Evolutionary conservation across 1,284 basidiomycete species (phyloP).

Genomic region (Trichosporon ovoides): DNA sequence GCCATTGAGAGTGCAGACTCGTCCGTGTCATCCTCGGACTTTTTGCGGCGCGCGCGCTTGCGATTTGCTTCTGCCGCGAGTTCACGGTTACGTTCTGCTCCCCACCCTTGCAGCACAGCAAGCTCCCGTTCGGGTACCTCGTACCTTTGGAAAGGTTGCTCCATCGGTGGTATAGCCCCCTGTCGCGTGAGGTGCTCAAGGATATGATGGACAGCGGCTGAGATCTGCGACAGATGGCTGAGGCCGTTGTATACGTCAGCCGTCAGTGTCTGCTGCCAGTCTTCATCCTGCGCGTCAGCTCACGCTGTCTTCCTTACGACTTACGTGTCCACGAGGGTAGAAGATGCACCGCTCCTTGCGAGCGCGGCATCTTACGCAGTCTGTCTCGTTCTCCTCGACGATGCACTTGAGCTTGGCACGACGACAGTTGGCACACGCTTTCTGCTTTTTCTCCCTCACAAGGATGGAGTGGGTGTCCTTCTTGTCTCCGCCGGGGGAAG

Average conservation of each 20-base stretch:
- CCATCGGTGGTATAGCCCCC: constrained; percentile 30
- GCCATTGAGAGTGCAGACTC: constrained; percentile 1
- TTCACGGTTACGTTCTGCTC: constrained; percentile 24
- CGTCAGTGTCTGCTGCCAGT: constrained; percentile 40
- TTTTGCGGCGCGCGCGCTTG: constrained; percentile 8
- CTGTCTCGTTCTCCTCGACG: constrained; percentile 30
- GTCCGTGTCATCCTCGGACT: constrained; percentile 17
- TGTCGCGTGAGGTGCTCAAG: constrained; percentile 29
- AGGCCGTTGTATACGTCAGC: constrained; percentile 33
- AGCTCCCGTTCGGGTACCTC: constrained; percentile 34
- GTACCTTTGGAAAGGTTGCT: constrained; percentile 22
- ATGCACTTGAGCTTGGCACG: constrained; percentile 45
- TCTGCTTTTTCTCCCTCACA: constrained; percentile 27
- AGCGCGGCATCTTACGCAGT: constrained; percentile 37
- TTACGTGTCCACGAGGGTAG: constrained; percentile 38
- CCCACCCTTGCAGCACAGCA: constrained; percentile 26
- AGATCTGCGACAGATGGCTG: constrained; percentile 30
- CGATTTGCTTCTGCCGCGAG: constrained; percentile 6
- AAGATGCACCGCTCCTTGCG: constrained; percentile 41
- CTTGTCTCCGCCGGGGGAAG: constrained; percentile 5
- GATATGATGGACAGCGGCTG: constrained; percentile 35
- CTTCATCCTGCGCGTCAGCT: constrained; percentile 37
- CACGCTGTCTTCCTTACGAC: not conserved
- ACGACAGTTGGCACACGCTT: constrained; percentile 42
- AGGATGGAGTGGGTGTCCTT: constrained; percentile 16